These are phyloP conservation scores for Orbilia quercus DNA, from an alignment of 2,329 filamentous ascomycete genomes.

Conservation along the genomic window DNA sequence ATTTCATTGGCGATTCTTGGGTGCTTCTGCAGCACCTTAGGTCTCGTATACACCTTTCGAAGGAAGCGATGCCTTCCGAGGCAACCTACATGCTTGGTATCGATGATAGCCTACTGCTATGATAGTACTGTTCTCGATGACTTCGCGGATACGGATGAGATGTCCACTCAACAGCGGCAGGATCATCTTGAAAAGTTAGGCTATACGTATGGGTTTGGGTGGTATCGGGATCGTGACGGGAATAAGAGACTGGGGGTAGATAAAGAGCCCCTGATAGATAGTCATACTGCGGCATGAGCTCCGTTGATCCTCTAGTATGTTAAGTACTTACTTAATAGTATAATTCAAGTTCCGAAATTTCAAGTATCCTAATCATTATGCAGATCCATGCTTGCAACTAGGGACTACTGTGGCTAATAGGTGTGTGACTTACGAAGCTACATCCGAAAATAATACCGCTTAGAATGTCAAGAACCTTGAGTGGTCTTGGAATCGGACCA, in stretches of 20 bases:
- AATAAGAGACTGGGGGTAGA: constrained; percentile 13
- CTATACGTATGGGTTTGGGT: constrained; percentile 30
- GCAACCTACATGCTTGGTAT: constrained; percentile 28
- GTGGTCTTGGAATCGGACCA: no score
- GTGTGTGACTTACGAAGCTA: no score
- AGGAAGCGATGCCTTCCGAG: constrained; percentile 24
- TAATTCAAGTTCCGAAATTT: no score
- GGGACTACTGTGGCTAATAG: no score
- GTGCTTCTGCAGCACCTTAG: constrained; percentile 15
- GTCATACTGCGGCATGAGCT: background rate
- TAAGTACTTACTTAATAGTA: no score
- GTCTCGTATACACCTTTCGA: constrained; percentile 20
- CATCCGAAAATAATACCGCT: no score
- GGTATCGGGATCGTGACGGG: constrained; percentile 22
- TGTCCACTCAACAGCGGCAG: constrained; percentile 9
- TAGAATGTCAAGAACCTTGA: no score
- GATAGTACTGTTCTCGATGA: constrained; percentile 27
- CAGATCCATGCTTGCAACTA: no score
- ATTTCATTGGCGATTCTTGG: constrained; percentile 23
- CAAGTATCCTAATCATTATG: no score
- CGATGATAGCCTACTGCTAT: constrained; percentile 25
- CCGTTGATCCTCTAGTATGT: no score
- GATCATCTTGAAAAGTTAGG: constrained; percentile 5
- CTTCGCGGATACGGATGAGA: constrained; percentile 10
- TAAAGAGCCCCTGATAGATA: constrained; percentile 19